phyloP scores from a whole-genome alignment of 352 stramenopile species.

The Phytophthora macrochlamydospora region DNA sequence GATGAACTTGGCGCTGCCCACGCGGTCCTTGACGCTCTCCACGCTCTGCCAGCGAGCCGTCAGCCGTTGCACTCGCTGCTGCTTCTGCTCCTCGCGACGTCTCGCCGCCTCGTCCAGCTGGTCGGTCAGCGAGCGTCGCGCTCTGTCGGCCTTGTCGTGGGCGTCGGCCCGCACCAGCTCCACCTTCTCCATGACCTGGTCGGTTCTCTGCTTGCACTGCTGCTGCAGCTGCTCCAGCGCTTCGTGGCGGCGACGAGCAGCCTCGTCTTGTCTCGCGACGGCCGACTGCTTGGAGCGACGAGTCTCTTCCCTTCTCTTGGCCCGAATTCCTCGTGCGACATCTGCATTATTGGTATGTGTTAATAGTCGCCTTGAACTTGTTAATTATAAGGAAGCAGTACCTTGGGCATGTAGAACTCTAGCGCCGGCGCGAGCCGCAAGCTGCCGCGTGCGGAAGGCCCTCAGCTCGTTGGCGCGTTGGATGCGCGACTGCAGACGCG shows the following conservation, averaged over 20 bases:
- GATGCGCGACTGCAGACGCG: constrained; percentile 51
- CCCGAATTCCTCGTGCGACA: constrained; percentile 55
- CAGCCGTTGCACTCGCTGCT: constrained; percentile 55
- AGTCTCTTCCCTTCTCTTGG: constrained; percentile 51
- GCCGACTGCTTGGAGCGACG: constrained; percentile 37
- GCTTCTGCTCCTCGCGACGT: constrained; percentile 56
- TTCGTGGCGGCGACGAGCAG: constrained; percentile 48
- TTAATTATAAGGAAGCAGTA: background rate
- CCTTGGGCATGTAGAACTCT: constrained; percentile 59
- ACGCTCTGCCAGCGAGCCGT: constrained; percentile 72
- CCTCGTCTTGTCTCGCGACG: constrained; percentile 53
- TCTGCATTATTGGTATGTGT: constrained; percentile 4
- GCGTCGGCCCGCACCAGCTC: constrained; percentile 53
- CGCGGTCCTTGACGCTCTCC: constrained; percentile 65
- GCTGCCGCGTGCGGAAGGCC: constrained; percentile 43
- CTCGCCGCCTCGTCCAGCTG: constrained; percentile 58
- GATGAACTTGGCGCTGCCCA: constrained; percentile 70
- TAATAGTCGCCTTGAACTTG: too few species aligned
- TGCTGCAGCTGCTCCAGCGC: constrained; percentile 49
- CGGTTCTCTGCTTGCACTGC: constrained; percentile 48
- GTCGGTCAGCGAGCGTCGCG: constrained; percentile 41
- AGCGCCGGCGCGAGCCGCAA: constrained; percentile 43
- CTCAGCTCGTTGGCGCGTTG: constrained; percentile 57
- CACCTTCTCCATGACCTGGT: constrained; percentile 58
- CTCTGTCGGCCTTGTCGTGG: constrained; percentile 38